Percentiles rank a stretch among this genome's conserved stretches.
Conservation (phyloP, 495 filamentous ascomycete species). For the Paragyromitra xinjiangensis region DNA sequence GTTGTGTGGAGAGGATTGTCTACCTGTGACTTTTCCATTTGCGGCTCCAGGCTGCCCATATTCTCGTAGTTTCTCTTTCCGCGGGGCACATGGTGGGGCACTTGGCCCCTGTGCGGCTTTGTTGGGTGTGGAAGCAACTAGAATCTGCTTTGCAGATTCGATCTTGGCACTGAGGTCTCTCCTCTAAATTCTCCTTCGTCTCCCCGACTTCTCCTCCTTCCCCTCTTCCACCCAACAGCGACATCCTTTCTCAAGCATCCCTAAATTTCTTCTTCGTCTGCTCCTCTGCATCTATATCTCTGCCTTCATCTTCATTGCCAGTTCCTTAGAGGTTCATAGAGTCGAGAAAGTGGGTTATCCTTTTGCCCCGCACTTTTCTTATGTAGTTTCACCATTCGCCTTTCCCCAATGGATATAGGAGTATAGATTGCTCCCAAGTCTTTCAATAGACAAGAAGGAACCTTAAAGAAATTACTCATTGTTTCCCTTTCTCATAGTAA, state of each 20-base stretch:
- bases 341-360: conserved; percentile 48
- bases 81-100: conserved; percentile 51
- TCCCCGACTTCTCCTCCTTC: conserved; percentile 45
- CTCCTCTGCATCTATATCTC: conserved; percentile 39
- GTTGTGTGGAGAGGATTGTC: conserved; percentile 5
- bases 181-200: conserved; percentile 53
- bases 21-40: conserved; percentile 21
- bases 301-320: conserved; percentile 44
- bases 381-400: conserved; percentile 1
- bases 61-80: conserved; percentile 50
- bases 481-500: not conserved
- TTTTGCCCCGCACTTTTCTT: conserved; percentile 44
- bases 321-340: conserved; percentile 51
- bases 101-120: conserved; percentile 46
- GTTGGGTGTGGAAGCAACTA: conserved; percentile 54
- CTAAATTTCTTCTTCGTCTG: conserved; percentile 43
- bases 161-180: conserved; percentile 49
- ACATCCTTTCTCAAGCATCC: conserved; percentile 38
- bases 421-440: not conserved
- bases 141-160: conserved; percentile 40
- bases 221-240: conserved; percentile 46
- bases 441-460: not conserved
- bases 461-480: not conserved
- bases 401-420: not conserved
- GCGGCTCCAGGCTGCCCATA: conserved; percentile 24